Conservation (phyloP, 1,284 basidiomycete species). For the Singerocomus inundabilis region DNA sequence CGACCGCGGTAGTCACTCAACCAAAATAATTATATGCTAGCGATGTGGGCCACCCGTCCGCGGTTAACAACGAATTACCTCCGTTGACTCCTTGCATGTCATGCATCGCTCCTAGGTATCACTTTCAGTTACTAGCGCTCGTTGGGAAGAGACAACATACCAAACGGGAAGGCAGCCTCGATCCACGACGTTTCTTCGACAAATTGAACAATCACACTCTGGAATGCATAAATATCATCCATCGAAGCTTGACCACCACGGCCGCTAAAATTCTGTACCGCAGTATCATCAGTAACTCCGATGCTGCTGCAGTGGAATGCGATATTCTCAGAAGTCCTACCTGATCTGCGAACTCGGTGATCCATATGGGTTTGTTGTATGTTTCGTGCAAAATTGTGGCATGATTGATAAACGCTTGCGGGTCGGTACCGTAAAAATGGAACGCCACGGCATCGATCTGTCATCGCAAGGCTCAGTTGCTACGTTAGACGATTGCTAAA, state of each 20-base stretch:
- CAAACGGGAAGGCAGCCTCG: conserved; percentile 66
- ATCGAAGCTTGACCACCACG: conserved; percentile 48
- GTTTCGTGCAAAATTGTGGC: conserved; percentile 50
- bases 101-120: conserved; percentile 56
- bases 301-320: too few relatives aligned
- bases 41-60: conserved; percentile 43
- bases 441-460: conserved; percentile 53
- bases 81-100: conserved; percentile 69
- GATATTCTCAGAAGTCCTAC: conserved; percentile 31
- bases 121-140: conserved; percentile 2
- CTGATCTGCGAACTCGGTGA: conserved; percentile 73
- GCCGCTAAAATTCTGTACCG: conserved; percentile 57
- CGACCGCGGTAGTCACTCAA: conserved; percentile 2
- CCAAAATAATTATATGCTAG: conserved; percentile 46
- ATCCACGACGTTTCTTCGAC: conserved; percentile 60
- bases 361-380: conserved; percentile 54
- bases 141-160: conserved; percentile 30
- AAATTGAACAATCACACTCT: conserved; percentile 51
- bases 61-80: conserved; percentile 54
- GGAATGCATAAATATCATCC: conserved; percentile 56
- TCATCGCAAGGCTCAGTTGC: not conserved
- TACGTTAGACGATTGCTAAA: not conserved
- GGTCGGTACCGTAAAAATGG: conserved; percentile 64
- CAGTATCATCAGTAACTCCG: not conserved
- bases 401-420: conserved; percentile 51